Conservation (phyloP, 305 asterid genomes). For the Fraxinus velutina region DNA sequence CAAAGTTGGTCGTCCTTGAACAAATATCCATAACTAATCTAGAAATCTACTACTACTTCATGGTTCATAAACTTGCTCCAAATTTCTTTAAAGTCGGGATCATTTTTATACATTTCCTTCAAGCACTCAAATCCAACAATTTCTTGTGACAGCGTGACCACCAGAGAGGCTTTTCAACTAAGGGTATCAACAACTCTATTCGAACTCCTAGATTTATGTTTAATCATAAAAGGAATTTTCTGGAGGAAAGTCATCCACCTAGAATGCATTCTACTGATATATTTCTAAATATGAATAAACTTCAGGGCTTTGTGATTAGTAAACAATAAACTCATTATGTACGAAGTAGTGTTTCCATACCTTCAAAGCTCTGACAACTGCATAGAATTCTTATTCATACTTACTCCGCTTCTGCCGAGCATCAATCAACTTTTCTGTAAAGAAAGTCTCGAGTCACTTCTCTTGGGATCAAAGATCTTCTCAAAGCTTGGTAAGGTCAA, state of each 20-base stretch:
- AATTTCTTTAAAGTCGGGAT: neutral
- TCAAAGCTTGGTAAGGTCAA: neutral
- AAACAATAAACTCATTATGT: too few species aligned
- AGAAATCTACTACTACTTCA: neutral
- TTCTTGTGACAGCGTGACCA: neutral
- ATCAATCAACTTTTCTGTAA: too few species aligned
- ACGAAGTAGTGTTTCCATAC: too few species aligned
- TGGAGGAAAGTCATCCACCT: neutral
- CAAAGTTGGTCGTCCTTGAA: neutral
- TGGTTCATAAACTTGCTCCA: neutral
- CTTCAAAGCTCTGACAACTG: too few species aligned
- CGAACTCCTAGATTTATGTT: neutral
- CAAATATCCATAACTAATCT: neutral
- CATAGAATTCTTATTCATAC: too few species aligned
- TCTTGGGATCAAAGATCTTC: neutral
- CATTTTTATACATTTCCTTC: neutral
- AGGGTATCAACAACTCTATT: neutral
- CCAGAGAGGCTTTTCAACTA: neutral
- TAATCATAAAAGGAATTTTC: neutral
- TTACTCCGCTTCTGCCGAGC: too few species aligned
- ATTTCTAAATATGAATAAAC: neutral
- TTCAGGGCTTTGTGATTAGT: neutral
- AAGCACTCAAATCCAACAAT: neutral
- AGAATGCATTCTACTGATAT: neutral
- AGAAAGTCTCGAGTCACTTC: neutral